Conservation (phyloP, 2,329 filamentous ascomycete genomes). For the Dactylellina cionopaga region DNA sequence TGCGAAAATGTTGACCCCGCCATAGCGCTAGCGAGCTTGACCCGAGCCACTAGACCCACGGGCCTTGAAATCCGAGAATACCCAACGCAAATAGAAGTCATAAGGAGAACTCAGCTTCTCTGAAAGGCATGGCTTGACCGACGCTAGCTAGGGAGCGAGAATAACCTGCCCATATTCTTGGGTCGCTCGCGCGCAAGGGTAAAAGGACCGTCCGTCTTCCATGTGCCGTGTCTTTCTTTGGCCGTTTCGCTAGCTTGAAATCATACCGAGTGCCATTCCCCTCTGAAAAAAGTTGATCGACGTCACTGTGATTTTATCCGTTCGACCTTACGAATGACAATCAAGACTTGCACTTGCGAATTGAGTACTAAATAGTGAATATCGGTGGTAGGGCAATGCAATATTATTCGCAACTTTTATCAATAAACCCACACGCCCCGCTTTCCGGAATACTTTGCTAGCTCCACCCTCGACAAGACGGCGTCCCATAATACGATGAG, state of each 20-base stretch:
- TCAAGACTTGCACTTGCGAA: background rate
- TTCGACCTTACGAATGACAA: too few species aligned
- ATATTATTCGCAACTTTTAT: background rate
- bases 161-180: constrained; percentile 28
- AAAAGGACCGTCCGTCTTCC: constrained; percentile 48
- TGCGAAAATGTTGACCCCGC: constrained; percentile 9
- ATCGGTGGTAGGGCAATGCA: too few species aligned
- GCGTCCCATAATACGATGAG: constrained; percentile 4
- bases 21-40: too few species aligned
- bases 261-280: constrained; percentile 14
- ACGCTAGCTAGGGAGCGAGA: constrained; percentile 16
- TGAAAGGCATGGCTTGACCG: constrained; percentile 25
- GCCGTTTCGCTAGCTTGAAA: constrained; percentile 40
- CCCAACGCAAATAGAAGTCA: background rate
- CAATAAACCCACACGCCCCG: constrained; percentile 15
- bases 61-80: constrained; percentile 37
- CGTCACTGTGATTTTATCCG: constrained; percentile 48
- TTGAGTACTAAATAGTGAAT: background rate
- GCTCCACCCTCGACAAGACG: too few species aligned
- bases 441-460: background rate
- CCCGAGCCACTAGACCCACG: constrained; percentile 16
- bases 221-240: constrained; percentile 46
- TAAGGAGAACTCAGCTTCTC: constrained; percentile 16
- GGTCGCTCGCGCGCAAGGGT: constrained; percentile 17
- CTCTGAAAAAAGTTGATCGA: constrained; percentile 15